Base-by-base conservation (phyloP, 345 rosid genomes). In the Draba incana region DNA sequence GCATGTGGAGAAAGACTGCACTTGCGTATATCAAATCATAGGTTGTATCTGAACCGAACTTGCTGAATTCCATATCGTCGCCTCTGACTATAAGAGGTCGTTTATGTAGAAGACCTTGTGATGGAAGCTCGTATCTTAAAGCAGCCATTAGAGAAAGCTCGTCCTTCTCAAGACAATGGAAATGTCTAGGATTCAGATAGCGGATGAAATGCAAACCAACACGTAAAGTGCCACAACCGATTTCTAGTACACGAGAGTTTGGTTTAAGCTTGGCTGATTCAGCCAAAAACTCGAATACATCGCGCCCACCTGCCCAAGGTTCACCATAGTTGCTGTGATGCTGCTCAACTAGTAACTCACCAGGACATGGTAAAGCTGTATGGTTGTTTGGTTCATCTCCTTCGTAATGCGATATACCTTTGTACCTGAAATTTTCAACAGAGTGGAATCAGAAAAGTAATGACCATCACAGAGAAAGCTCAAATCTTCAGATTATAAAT, bases 271-370 rank as follows among this genome's bases (percentile, higher is more conserved):
- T 81, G 55, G 81, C 69, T 53, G 93, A 77, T 64, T 83, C 87
- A 8, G 97, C 97, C 10, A 94, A 93, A 78, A 87, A 94, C 79
- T 94, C 99, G 54, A 89, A 91, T 70, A 94, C 93, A 45, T 94
- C 98, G 9, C 96, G 83, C 10, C 99, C 99, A 75, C 98, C 98
- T 0, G 97, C 98, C 99, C 99, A 94, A 5, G 98, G 98, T 69
- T 94, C 99, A 59, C 98, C 98, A 14, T 94, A 94, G 81, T 94
- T 86, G 79, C 99, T 89, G 66, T 94, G 99, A 66, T 94, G 99
- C 86, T 88, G 88, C 71, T 95, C 99, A 7, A 95, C 98, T 2
- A 95, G 93, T 35, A 95, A 97, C 84, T 86, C 98, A 43, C 98
- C 96, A 0, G 97, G 97, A 66, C 99, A 95, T 8, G 96, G 97